These are phyloP conservation scores for Colletotrichum falcatum DNA, from an alignment of 2,329 filamentous ascomycete species.

Conservation along the genomic window DNA sequence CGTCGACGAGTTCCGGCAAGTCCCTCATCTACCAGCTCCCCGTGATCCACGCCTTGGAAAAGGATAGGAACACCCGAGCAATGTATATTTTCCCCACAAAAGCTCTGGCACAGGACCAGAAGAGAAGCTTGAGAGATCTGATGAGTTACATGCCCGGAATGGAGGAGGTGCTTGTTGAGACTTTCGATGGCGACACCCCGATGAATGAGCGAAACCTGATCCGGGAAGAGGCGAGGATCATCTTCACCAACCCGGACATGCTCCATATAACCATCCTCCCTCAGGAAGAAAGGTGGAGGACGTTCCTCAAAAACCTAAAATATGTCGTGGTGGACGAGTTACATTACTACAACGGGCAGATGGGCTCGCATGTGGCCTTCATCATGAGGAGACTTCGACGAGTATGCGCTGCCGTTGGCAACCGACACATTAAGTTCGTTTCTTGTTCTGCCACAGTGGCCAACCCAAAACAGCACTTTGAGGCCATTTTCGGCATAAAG, in stretches of 20 bases:
- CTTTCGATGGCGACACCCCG: slow-evolving; percentile 94
- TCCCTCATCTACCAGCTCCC: slow-evolving; percentile 98
- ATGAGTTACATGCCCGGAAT: slow-evolving; percentile 83
- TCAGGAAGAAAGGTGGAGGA: slow-evolving; percentile 89
- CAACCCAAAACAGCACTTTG: slow-evolving; percentile 92
- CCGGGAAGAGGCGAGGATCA: slow-evolving; percentile 88
- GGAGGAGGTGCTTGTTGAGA: slow-evolving; percentile 84
- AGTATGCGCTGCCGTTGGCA: slow-evolving; percentile 91
- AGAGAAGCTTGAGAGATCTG: slow-evolving; percentile 87
- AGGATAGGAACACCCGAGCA: slow-evolving; percentile 80
- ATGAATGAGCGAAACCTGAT: slow-evolving; percentile 83
- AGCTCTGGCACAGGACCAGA: slow-evolving; percentile 94
- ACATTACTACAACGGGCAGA: slow-evolving; percentile 95
- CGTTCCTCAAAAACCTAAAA: slow-evolving; percentile 87
- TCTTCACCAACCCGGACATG: slow-evolving; percentile 99
- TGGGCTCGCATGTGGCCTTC: slow-evolving; percentile 93
- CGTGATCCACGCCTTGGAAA: slow-evolving; percentile 86
- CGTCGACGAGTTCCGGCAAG: slow-evolving; percentile 96
- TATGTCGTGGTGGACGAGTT: slow-evolving; percentile 94
- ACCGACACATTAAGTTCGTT: slow-evolving; percentile 86
- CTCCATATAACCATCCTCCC: slow-evolving; percentile 93
- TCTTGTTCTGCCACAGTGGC: slow-evolving; percentile 97
- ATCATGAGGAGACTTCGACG: slow-evolving; percentile 92
- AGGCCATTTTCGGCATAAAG: slow-evolving; percentile 90
- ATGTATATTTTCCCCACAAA: slow-evolving; percentile 99